Evolutionary conservation across 2,329 filamentous ascomycete species (phyloP).

Genomic region (Aspergillus versicolor): DNA sequence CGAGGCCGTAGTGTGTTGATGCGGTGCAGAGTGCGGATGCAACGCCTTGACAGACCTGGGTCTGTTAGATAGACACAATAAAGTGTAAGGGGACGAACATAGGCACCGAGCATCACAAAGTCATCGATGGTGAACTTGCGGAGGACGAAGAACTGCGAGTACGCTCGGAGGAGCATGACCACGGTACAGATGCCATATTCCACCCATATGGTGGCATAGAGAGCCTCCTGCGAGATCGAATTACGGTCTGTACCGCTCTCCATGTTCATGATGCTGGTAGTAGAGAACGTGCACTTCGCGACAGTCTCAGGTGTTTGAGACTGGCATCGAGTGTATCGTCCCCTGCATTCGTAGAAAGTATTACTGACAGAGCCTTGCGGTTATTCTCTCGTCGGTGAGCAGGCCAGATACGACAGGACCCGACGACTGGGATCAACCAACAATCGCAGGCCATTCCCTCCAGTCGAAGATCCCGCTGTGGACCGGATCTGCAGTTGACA

Average conservation of each 20-base stretch:
- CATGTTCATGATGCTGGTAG: not conserved
- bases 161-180: constrained; percentile 2
- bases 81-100: not conserved
- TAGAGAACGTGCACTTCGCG: no score
- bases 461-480: no score
- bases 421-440: no score
- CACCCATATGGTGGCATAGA: constrained; percentile 7
- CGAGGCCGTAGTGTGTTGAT: constrained; percentile 1
- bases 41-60: constrained; percentile 2
- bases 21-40: not conserved
- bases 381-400: no score
- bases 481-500: no score
- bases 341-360: no score
- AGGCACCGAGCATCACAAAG: constrained; percentile 5
- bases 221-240: not conserved
- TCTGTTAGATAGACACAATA: not conserved
- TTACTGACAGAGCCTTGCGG: no score
- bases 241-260: not conserved
- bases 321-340: not conserved
- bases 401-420: no score
- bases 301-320: no score
- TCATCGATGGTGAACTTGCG: not conserved
- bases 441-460: no score
- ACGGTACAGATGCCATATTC: constrained; percentile 4
- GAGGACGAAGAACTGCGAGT: not conserved